Evolutionary conservation across 192 early-diverging fungal genomes (phyloP).

Genomic region (Chytriomyces confervae): DNA sequence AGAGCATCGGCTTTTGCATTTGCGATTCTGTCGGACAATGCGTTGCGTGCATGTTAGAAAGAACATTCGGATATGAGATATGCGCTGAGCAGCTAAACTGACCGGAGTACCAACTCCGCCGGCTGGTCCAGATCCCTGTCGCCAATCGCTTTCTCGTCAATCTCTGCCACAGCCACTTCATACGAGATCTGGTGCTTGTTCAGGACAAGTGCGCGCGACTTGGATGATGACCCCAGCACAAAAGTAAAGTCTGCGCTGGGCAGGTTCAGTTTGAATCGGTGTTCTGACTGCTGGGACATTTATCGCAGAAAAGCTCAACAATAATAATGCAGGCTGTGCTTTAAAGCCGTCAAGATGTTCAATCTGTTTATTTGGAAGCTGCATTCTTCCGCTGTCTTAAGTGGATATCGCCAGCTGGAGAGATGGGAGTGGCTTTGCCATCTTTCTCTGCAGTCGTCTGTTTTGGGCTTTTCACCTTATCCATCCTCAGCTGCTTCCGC

Average conservation of each 20-base stretch:
- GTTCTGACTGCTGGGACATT: no score
- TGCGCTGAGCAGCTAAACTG: neutral
- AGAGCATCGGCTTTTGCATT: constrained; percentile 54
- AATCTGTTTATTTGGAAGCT: no score
- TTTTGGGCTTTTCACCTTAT: neutral
- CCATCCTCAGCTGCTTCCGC: constrained; percentile 23
- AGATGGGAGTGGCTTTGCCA: no score
- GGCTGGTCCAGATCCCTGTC: constrained; percentile 23
- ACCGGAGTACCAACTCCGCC: constrained; percentile 27
- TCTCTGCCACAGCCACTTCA: constrained; percentile 41
- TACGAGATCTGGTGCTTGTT: constrained; percentile 36
- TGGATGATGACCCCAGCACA: constrained; percentile 56
- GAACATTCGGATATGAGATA: no score
- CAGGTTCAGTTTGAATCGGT: constrained; percentile 1
- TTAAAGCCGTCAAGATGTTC: no score
- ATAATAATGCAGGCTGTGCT: no score
- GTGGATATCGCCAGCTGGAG: no score
- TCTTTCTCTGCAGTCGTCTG: no score
- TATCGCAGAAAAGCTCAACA: no score
- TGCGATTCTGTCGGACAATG: constrained; percentile 34
- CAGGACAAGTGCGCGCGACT: constrained; percentile 51
- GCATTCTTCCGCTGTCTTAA: no score
- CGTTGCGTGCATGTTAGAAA: no score
- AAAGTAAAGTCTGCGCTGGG: constrained; percentile 10
- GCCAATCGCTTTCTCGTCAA: constrained; percentile 56